These are phyloP conservation scores for Fomitopsis palustris DNA, from an alignment of 1,284 basidiomycete species.

Conservation along the genomic window DNA sequence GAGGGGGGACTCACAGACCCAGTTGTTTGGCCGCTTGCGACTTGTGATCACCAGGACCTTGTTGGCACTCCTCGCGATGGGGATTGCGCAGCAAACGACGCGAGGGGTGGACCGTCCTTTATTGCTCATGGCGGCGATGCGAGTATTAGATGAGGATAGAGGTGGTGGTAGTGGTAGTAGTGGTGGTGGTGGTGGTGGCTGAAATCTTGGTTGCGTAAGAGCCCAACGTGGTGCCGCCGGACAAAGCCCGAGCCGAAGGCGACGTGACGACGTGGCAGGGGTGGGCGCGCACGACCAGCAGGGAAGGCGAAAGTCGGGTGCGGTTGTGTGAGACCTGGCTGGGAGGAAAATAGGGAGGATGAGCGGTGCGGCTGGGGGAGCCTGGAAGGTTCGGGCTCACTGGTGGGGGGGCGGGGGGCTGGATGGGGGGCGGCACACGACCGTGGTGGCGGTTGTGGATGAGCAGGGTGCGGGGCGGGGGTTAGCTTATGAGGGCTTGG, in stretches of 20 bases:
- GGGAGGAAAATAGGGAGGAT: conserved; percentile 7
- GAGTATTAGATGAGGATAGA: conserved; percentile 12
- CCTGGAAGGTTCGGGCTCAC: conserved; percentile 16
- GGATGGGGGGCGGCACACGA: conserved; percentile 23
- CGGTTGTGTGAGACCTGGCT: neutral
- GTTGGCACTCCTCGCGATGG: conserved; percentile 63
- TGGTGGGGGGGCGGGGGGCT: neutral
- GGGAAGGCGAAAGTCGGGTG: conserved; percentile 5
- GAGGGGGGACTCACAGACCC: conserved; percentile 74
- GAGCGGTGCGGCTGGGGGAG: conserved; percentile 6
- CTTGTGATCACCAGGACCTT: conserved; percentile 80
- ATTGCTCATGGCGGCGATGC: conserved; percentile 52
- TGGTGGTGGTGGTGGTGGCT: neutral
- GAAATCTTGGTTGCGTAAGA: neutral
- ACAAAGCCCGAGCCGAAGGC: neutral
- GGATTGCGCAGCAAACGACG: conserved; percentile 83
- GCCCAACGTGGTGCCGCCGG: neutral
- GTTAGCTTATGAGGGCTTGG: conserved; percentile 18
- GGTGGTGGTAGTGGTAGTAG: conserved; percentile 10
- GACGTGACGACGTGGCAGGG: conserved; percentile 4
- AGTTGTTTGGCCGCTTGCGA: conserved; percentile 70
- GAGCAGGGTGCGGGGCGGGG: conserved; percentile 7
- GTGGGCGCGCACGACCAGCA: conserved; percentile 7
- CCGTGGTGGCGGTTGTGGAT: conserved; percentile 9
- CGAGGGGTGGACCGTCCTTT: conserved; percentile 75